Conservation (phyloP, 2,329 filamentous ascomycete species). For the Pleochaeta shiraiana region DNA sequence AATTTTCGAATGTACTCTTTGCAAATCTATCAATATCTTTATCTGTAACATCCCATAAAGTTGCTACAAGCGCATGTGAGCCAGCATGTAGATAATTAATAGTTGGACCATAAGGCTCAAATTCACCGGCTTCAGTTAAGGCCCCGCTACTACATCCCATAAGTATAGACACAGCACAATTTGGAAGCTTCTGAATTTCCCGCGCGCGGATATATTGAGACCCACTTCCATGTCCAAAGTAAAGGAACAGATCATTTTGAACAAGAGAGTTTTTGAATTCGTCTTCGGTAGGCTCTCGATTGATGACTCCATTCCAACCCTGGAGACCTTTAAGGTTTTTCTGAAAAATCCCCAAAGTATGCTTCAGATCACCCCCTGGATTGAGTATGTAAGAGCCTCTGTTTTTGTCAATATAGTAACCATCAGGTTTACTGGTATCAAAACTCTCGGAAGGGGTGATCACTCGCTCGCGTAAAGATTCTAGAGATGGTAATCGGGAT, state of each 20-base stretch:
- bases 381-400: constrained; percentile 70
- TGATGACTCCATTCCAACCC: constrained; percentile 48
- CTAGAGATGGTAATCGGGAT: constrained; percentile 72
- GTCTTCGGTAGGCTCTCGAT: constrained; percentile 47
- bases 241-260: constrained; percentile 52
- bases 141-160: constrained; percentile 88
- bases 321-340: constrained; percentile 40
- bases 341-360: constrained; percentile 58
- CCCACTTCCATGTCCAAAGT: constrained; percentile 91
- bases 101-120: constrained; percentile 77
- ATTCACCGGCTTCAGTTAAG: constrained; percentile 60
- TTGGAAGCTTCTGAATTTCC: constrained; percentile 56
- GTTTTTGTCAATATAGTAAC: constrained; percentile 31
- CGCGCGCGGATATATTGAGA: constrained; percentile 82
- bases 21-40: constrained; percentile 93
- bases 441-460: constrained; percentile 18
- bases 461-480: constrained; percentile 58
- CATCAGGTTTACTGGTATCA: constrained; percentile 14
- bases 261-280: constrained; percentile 52
- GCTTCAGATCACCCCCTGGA: constrained; percentile 60
- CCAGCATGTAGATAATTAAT: constrained; percentile 85
- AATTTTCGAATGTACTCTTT: constrained; percentile 54
- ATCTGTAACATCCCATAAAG: constrained; percentile 95
- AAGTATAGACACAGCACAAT: constrained; percentile 63
- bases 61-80: constrained; percentile 69